A percentile compares a stretch with the other conserved stretches of the same genome.
Evolutionary conservation across 257 asterid species (phyloP).

Genomic region (Plantago ovata): DNA sequence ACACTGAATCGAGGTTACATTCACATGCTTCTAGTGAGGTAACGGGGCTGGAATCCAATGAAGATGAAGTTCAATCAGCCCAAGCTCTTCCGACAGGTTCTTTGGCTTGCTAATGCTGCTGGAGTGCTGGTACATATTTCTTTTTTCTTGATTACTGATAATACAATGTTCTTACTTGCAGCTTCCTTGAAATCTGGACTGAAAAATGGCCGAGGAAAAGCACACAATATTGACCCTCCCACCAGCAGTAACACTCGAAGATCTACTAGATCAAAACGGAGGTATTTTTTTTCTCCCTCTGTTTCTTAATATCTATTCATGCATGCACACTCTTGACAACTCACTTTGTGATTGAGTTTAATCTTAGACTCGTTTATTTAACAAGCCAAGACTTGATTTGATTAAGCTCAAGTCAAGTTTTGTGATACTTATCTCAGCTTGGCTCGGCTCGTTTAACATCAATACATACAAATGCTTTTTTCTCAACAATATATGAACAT

Average conservation of each 20-base stretch:
- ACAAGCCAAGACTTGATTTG: no score
- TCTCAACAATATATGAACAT: no score
- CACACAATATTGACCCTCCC: constrained; percentile 26
- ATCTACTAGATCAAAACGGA: constrained; percentile 41
- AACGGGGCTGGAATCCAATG: constrained; percentile 42
- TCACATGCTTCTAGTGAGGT: no score
- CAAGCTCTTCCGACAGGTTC: constrained; percentile 34
- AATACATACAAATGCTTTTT: no score
- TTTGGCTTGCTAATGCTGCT: constrained; percentile 11
- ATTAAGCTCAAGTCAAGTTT: no score
- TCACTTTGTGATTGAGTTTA: no score
- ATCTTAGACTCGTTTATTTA: no score
- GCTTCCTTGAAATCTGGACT: constrained; percentile 49
- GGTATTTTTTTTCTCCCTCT: constrained; percentile 26
- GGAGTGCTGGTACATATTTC: neutral
- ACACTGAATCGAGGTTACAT: no score
- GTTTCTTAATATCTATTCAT: no score
- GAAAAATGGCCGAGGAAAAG: constrained; percentile 37
- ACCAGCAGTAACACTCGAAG: constrained; percentile 32
- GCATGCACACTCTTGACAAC: neutral
- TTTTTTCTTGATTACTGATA: neutral
- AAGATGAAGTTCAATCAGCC: constrained; percentile 67
- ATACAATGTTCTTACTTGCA: constrained; percentile 31
- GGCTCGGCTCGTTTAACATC: no score
- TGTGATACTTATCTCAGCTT: no score